Percentiles rank a stretch among this genome's conserved stretches.
phyloP scores from a whole-genome alignment of 129 eudicot species.

The Heracleum sosnowskyi region DNA sequence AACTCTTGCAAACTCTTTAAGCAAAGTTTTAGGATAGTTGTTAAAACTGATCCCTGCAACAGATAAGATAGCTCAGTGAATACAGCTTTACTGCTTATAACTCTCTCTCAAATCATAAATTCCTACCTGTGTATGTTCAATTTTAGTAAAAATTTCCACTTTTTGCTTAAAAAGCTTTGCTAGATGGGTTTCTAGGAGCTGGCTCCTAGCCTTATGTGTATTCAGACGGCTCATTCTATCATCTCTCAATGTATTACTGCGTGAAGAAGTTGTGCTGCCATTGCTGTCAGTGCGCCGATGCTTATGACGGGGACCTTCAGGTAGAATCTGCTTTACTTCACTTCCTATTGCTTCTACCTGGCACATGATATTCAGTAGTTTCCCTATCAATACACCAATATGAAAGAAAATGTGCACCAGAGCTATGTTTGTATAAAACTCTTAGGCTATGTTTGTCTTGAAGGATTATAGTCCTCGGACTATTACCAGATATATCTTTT shows the following conservation, averaged over 20 bases:
- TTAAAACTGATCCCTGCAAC: slow-evolving; percentile 81
- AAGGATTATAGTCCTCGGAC: not conserved
- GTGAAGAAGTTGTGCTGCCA: slow-evolving; percentile 92
- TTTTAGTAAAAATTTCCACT: slow-evolving; percentile 91
- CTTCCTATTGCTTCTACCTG: slow-evolving; percentile 52
- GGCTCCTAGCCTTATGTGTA: slow-evolving; percentile 87
- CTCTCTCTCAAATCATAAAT: not conserved
- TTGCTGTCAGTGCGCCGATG: slow-evolving; percentile 91
- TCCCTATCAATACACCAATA: not conserved
- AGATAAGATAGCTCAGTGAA: slow-evolving; percentile 1
- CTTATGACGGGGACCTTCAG: slow-evolving; percentile 59
- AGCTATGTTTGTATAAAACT: not conserved
- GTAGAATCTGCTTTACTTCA: slow-evolving; percentile 81
- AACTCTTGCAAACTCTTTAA: slow-evolving; percentile 88
- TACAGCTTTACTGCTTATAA: not conserved
- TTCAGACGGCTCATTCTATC: slow-evolving; percentile 55
- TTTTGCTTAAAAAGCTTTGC: slow-evolving; percentile 95
- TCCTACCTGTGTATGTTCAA: slow-evolving; percentile 74
- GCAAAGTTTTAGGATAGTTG: slow-evolving; percentile 65
- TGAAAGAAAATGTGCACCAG: not conserved
- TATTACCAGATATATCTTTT: not conserved
- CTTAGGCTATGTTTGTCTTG: not conserved
- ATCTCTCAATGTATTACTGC: slow-evolving; percentile 84
- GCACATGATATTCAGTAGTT: slow-evolving; percentile 11
- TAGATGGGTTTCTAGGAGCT: slow-evolving; percentile 91